These are phyloP conservation scores for Dothistroma septosporum DNA, from an alignment of 2,329 filamentous ascomycete genomes.

Conservation along the genomic window DNA sequence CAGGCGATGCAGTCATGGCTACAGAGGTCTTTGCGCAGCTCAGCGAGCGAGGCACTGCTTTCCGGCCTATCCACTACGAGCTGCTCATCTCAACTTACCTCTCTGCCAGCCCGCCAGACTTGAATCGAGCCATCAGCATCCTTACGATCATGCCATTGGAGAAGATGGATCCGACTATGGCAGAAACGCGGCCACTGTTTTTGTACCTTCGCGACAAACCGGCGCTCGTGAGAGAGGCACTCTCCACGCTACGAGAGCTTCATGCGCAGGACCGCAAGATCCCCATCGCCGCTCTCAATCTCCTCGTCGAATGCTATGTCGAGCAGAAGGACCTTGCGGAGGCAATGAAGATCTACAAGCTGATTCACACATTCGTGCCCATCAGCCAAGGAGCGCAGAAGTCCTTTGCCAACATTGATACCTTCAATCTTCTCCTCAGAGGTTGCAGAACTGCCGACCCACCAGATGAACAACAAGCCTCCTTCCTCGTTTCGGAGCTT, in stretches of 20 bases:
- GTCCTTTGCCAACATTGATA: slow-evolving; percentile 42
- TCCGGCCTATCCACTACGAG: slow-evolving; percentile 72
- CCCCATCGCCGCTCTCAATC: slow-evolving; percentile 50
- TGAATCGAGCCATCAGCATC: slow-evolving; percentile 63
- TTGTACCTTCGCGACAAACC: slow-evolving; percentile 50
- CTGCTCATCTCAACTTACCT: slow-evolving; percentile 69
- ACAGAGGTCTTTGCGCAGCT: slow-evolving; percentile 67
- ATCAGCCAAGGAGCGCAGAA: slow-evolving; percentile 19
- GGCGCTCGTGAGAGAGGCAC: slow-evolving; percentile 49
- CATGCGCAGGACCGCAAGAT: slow-evolving; percentile 47
- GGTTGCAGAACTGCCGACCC: slow-evolving; percentile 26
- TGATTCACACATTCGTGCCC: slow-evolving; percentile 46
- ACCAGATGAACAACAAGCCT: slow-evolving; percentile 51
- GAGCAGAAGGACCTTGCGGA: slow-evolving; percentile 43
- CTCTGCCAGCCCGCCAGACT: slow-evolving; percentile 48
- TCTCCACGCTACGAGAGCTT: slow-evolving; percentile 55
- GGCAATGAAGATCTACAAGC: slow-evolving; percentile 59
- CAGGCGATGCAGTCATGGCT: slow-evolving; percentile 65
- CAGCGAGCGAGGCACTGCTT: slow-evolving; percentile 53
- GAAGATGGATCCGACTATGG: slow-evolving; percentile 54
- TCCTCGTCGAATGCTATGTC: slow-evolving; percentile 52
- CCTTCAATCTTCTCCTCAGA: slow-evolving; percentile 56
- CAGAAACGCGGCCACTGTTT: slow-evolving; percentile 62
- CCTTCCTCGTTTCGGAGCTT: slow-evolving; percentile 62
- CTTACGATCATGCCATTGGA: slow-evolving; percentile 70